Evolutionary conservation across 768 basidiomycete genomes (phyloP).

Genomic region (Imleria badia): DNA sequence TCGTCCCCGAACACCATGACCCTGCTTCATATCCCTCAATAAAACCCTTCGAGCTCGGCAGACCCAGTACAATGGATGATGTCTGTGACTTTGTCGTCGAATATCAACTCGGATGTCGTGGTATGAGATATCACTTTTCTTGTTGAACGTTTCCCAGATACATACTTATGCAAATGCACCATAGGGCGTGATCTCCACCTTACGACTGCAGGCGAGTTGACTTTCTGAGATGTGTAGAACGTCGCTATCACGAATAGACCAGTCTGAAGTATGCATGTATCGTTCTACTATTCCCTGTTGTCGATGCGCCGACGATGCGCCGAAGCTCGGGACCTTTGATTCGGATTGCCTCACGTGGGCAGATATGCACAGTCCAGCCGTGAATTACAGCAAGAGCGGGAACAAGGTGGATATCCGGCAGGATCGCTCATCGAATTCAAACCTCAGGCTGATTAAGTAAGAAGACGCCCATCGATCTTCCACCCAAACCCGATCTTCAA

Average conservation of each 20-base stretch:
- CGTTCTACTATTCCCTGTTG: background rate
- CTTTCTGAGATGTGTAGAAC: background rate
- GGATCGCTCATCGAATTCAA: conserved; percentile 57
- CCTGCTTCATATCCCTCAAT: conserved; percentile 51
- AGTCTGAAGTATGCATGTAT: conserved; percentile 55
- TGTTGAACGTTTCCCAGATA: background rate
- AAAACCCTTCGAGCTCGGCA: conserved; percentile 34
- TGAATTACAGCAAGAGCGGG: conserved; percentile 79
- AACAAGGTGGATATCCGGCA: conserved; percentile 52
- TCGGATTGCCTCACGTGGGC: conserved; percentile 54
- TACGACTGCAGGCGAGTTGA: conserved; percentile 58
- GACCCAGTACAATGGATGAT: conserved; percentile 59
- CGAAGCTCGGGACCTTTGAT: conserved; percentile 61
- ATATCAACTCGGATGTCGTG: conserved; percentile 77
- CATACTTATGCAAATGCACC: conserved; percentile 4
- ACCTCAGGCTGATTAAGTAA: too few species aligned
- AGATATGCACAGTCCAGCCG: conserved; percentile 55
- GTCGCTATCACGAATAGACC: conserved; percentile 43
- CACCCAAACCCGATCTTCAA: background rate
- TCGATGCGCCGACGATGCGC: background rate
- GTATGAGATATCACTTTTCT: conserved; percentile 37
- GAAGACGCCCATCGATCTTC: background rate
- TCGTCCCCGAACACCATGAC: conserved; percentile 46
- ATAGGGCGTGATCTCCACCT: conserved; percentile 71
- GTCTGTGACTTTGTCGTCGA: conserved; percentile 78